Conservation (phyloP, 805 yeast genomes). For the Pichia phayaonensis region DNA sequence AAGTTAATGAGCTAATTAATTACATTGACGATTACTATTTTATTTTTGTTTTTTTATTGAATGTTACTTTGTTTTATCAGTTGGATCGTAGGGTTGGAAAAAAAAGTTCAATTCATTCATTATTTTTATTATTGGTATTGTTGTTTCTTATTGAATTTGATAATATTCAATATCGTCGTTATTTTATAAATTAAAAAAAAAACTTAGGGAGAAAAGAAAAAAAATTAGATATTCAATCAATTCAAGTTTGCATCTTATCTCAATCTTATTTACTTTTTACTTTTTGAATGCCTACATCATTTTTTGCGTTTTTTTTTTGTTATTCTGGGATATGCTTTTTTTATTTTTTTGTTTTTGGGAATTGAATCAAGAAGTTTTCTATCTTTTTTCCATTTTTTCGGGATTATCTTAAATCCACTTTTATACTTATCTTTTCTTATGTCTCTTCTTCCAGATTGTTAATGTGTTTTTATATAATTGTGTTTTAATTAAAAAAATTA, state of each 20-base stretch:
- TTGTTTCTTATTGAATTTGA: neutral
- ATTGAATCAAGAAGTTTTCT: no score
- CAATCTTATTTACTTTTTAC: neutral
- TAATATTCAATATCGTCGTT: neutral
- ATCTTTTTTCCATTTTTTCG: no score
- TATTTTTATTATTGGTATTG: neutral
- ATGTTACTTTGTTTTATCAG: no score
- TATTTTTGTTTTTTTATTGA: no score
- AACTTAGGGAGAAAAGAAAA: neutral
- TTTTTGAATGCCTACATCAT: neutral
- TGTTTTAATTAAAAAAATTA: no score
- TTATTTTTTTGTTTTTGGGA: neutral
- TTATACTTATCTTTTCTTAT: neutral
- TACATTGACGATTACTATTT: no score
- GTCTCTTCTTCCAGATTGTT: neutral
- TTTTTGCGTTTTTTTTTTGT: neutral
- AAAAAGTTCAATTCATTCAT: neutral
- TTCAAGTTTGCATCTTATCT: neutral
- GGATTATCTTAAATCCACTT: no score
- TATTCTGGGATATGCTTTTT: neutral
- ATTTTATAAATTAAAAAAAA: neutral
- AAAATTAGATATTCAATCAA: neutral
- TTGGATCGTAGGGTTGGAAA: neutral
- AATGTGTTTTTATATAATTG: no score
- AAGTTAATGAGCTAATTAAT: neutral